Conservation (phyloP, 192 early-diverging fungal genomes). For the Coemansia sp. region DNA sequence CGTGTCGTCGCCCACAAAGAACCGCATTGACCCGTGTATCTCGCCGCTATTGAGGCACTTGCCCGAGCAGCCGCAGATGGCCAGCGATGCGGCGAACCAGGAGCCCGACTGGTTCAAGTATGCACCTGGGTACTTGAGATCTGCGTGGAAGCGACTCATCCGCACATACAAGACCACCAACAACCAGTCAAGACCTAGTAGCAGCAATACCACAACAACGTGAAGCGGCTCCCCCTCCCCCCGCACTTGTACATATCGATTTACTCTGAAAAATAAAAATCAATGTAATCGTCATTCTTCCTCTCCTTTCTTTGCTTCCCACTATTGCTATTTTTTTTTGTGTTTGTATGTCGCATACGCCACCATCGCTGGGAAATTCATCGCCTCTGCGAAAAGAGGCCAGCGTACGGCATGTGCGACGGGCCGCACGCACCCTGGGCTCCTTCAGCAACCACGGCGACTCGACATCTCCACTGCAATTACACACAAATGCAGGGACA, state of each 20-base stretch:
- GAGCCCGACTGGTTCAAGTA: slow-evolving; percentile 56
- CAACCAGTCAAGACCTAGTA: background rate
- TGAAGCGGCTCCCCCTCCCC: no score
- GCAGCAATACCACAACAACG: background rate
- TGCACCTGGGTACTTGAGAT: slow-evolving; percentile 49
- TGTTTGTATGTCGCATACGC: slow-evolving; percentile 19
- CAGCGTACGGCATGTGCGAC: slow-evolving; percentile 28
- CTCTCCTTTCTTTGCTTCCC: background rate
- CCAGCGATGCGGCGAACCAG: slow-evolving; percentile 11
- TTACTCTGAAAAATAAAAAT: no score
- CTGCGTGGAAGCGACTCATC: slow-evolving; percentile 50
- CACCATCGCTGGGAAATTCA: background rate
- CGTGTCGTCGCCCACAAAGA: slow-evolving; percentile 36
- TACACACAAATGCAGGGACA: background rate
- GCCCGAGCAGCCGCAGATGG: slow-evolving; percentile 34
- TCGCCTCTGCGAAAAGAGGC: slow-evolving; percentile 13
- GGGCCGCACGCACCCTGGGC: slow-evolving; percentile 38
- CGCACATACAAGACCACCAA: slow-evolving; percentile 30
- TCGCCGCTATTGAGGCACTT: slow-evolving; percentile 50
- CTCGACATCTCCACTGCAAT: no score
- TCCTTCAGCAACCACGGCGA: background rate
- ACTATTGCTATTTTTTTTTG: background rate
- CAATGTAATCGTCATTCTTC: no score
- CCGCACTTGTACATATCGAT: no score
- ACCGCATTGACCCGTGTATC: slow-evolving; percentile 46